Base-by-base conservation (phyloP, 2,329 filamentous ascomycete genomes). In the Cadophora sp. region DNA sequence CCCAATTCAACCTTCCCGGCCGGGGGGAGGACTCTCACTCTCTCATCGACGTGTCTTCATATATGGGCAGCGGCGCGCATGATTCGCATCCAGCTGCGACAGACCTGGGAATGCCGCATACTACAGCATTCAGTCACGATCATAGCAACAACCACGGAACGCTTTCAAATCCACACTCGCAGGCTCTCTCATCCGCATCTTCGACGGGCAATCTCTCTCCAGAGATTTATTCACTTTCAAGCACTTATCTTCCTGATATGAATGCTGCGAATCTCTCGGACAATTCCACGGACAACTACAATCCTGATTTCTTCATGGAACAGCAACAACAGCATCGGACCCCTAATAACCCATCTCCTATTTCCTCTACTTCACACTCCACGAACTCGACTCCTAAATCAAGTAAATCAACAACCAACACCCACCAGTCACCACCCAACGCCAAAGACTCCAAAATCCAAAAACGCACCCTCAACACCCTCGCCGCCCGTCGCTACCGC, bases 401-500 rank as follows among this genome's bases (percentile, higher is more conserved):
- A 7, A 46, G 46, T 24, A 65, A 65, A 24, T 48, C 50, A 12
- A 16, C 40, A 12, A 40, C 27, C 29, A 64, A 46, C 24, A 3
- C 46, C 40, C 3, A 12, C 34, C 24, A 24, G 19, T 29, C 61
- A 22, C 34, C 24, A 24, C 34, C 50, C 16, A 22, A 22, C 43
- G 26, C 26, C 24, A 46, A 26, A 65, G n/a, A 53, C 31, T 51
- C 46, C 46, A 69, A 69, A 58, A 63, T 76, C 40, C 69, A 77
- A 40, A 91, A 91, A 78, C 88, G 90, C 31, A 86, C 87, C 69
- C 85, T 87, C 69, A 92, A 92, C 78, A 92, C 89, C 16, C 83
- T 91, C 69, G 90, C 90, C n/a, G 90, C 90, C 34, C 85, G 89
- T 69, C 89, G 90, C 69, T 92, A 91, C 76, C 87, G 90, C 29